Evolutionary conservation across 345 rosid genomes (phyloP).

Genomic region (Dovyalis caffra): DNA sequence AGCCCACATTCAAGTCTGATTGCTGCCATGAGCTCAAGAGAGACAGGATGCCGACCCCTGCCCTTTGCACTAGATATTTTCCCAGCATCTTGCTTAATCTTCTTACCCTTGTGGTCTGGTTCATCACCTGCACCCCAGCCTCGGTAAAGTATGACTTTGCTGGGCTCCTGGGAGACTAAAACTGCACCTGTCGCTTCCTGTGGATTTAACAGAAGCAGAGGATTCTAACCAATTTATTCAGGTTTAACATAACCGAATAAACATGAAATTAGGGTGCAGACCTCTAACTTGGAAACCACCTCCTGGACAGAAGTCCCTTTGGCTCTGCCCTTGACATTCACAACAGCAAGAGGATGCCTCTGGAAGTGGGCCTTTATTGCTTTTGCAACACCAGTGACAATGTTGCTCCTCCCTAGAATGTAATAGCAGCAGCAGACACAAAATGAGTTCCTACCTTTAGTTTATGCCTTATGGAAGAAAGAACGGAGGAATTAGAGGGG

Average conservation of each 20-base stretch:
- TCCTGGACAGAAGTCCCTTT: conserved; percentile 92
- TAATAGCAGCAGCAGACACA: not conserved
- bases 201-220: conserved; percentile 9
- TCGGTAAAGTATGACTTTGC: conserved; percentile 79
- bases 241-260: not conserved
- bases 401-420: conserved; percentile 70
- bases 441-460: conserved; percentile 11
- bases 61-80: conserved; percentile 20
- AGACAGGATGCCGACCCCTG: conserved; percentile 35
- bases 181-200: conserved; percentile 88
- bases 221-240: not conserved
- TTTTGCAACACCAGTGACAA: conserved; percentile 76
- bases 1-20: conserved; percentile 80
- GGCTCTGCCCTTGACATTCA: conserved; percentile 89
- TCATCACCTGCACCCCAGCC: conserved; percentile 84
- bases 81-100: conserved; percentile 9
- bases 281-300: conserved; percentile 80
- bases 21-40: conserved; percentile 76
- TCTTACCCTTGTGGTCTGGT: conserved; percentile 22
- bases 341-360: conserved; percentile 82
- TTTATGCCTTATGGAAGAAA: not conserved
- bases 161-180: conserved; percentile 87
- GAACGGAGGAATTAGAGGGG: not conserved
- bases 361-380: conserved; percentile 64
- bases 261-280: conserved; percentile 19